Evolutionary conservation across 2,329 filamentous ascomycete genomes (phyloP), one percentile per base, ranked within the genome.

Genomic region (Aspergillus vadensis): DNA sequence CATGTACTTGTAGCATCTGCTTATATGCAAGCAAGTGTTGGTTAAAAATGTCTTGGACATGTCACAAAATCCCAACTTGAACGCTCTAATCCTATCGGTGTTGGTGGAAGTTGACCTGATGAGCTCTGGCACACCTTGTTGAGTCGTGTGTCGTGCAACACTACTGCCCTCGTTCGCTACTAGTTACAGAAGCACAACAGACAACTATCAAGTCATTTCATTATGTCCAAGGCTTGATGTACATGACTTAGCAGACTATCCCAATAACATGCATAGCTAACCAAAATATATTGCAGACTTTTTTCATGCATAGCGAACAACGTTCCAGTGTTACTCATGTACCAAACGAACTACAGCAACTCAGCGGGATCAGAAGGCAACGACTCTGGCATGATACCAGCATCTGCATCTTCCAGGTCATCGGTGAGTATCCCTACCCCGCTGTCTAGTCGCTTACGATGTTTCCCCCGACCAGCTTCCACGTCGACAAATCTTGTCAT

Each of bases 401-500:
- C 69, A 25, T 72, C 72, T 15, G 75, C 74, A 21, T 71, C 71
- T n/a, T 73, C 70, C 55, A 72, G 64, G 17, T 73, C 71, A 30
- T 74, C 71, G 27, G 70, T 68, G 19, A 73, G 66, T 53, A 74
- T 74, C 0, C 71, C 76, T 67, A 81, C 73, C 0, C 75, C 77
- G 63, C 75, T 80, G 58, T 81, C 76, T 27, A 79, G 69, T 25
- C 69, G 75, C 50, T 67, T 72, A 36, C 74, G 71, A 49, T 74
- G 70, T 63, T 74, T 79, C 41, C 74, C 78, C 56, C 75, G 70
- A 4, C 73, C 75, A 57, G 75, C 63, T 60, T 77, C 75, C n/a
- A 78, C 71, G 64, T 81, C 76, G 23, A 75, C 74, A 63, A 78
- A 81, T 15, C 78, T 71, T 4, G 73, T 74, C 59, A 73, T 72